A percentile compares a stretch with the other conserved stretches of the same genome.
These are phyloP conservation scores for Camelina hispida DNA, from an alignment of 345 rosid genomes.

Conservation along the genomic window DNA sequence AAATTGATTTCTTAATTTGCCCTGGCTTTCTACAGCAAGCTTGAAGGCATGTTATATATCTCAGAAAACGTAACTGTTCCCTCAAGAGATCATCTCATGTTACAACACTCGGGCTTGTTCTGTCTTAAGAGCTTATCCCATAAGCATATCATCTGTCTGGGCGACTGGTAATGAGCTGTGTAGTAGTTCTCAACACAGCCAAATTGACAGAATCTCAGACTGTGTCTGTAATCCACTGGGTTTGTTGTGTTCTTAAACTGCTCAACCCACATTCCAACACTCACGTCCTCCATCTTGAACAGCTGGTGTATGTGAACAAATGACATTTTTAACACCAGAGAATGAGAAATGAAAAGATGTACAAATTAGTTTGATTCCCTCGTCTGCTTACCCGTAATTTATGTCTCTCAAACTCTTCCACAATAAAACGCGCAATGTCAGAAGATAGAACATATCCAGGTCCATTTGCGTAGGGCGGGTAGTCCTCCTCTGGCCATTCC, in stretches of 20 bases:
- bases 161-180: conserved; percentile 96
- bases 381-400: conserved; percentile 64
- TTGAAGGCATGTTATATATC: conserved; percentile 29
- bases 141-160: conserved; percentile 91
- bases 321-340: conserved; percentile 10
- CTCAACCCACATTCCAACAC: conserved; percentile 99
- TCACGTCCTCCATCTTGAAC: conserved; percentile 99
- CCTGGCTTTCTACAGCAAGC: conserved; percentile 27
- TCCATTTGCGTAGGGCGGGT: conserved; percentile 96
- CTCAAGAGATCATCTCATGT: conserved; percentile 65
- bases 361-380: conserved; percentile 17
- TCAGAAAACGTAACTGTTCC: conserved; percentile 11
- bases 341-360: background rate
- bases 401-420: conserved; percentile 76
- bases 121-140: conserved; percentile 72
- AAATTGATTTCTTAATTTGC: conserved; percentile 31
- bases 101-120: conserved; percentile 76
- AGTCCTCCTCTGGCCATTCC: conserved; percentile 99
- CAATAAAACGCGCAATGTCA: conserved; percentile 79
- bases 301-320: conserved; percentile 52
- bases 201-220: conserved; percentile 84
- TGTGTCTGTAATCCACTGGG: conserved; percentile 77
- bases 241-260: conserved; percentile 73
- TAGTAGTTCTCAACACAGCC: conserved; percentile 88
- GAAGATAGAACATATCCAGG: conserved; percentile 88